Evolutionary conservation across 1,284 basidiomycete genomes (phyloP), one percentile per base, ranked within the genome.

Genomic region (Exobasidium rhododendri): DNA sequence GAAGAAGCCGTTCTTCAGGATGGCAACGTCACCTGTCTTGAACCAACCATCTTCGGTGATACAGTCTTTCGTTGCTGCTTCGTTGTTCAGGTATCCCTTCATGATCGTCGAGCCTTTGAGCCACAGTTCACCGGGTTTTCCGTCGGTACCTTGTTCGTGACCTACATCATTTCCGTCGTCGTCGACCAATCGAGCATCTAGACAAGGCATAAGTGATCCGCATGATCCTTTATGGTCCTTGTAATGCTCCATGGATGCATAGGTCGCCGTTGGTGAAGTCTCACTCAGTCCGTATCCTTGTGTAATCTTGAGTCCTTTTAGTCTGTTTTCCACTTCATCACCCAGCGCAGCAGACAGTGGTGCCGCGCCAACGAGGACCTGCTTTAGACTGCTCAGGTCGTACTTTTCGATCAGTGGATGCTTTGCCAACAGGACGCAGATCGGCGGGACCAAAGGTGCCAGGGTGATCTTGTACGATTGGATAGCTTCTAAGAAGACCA

Each of bases 361-460:
- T 1, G 93, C 93, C 0, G 91, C 93, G 4, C 90, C 92, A 1
- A 86, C 89, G 68, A 87, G 83, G 53, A 92, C 71, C 4, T 85
- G 80, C 26, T 82, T 80, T 13, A 94, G 76, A 1, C 85, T 84
- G 3, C 83, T 85, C 55, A 93, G 65, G 71, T 92, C 84, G 78
- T 88, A 88, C 77, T 88, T 84, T 51, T 86, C 84, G 1, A 89
- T 83, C n/a, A 85, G 86, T 83, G 88, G 86, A 77, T 88, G 85
- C 86, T 90, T 86, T 0, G 86, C 83, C 26, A 92, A 82, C 1
- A 86, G 83, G 4, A 94, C 86, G 3, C 92, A 82, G 51, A 96
- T 87, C 0, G 92, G 92, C 0, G 93, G 92, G 0, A 94, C 92
- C 46, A 94, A 83, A 5, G 91, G 81, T 0, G 84, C 75, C 43